Evolutionary conservation across 1,284 basidiomycete genomes (phyloP).

Genomic region (Lentinula novae-zelandiae): DNA sequence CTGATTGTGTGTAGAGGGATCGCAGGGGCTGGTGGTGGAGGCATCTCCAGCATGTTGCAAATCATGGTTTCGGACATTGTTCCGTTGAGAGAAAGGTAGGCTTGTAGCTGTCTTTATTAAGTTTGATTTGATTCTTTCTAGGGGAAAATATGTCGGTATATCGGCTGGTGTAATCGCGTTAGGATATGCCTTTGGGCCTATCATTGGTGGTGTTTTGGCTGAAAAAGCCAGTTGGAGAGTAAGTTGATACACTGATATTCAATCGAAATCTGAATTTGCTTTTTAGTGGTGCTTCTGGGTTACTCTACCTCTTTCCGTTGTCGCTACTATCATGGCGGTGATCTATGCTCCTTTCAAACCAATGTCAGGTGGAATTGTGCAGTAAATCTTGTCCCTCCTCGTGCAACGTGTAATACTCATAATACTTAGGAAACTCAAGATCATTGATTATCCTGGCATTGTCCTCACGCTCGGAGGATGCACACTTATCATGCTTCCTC

Average conservation of each 20-base stretch:
- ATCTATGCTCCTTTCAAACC: constrained; percentile 13
- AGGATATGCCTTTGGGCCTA: constrained; percentile 30
- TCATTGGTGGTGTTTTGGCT: constrained; percentile 54
- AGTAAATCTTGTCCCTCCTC: background rate
- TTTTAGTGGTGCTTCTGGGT: constrained; percentile 64
- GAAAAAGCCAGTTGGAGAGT: constrained; percentile 63
- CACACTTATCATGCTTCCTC: constrained; percentile 14
- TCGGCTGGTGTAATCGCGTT: constrained; percentile 50
- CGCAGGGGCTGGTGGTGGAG: constrained; percentile 67
- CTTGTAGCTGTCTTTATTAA: constrained; percentile 22
- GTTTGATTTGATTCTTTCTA: background rate
- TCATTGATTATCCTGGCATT: constrained; percentile 14
- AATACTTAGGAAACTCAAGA: constrained; percentile 10
- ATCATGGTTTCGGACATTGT: constrained; percentile 10
- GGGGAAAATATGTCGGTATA: constrained; percentile 63
- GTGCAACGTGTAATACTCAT: constrained; percentile 18
- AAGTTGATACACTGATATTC: constrained; percentile 18
- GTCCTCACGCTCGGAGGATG: constrained; percentile 13
- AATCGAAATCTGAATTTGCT: background rate
- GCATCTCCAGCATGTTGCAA: constrained; percentile 50
- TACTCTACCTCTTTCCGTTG: constrained; percentile 55
- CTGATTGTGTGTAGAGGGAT: constrained; percentile 72
- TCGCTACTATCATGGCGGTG: constrained; percentile 15
- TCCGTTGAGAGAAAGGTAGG: constrained; percentile 9
- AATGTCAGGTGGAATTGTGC: constrained; percentile 8